Conservation (phyloP, 306 rosid genomes). For the Morella rubra region DNA sequence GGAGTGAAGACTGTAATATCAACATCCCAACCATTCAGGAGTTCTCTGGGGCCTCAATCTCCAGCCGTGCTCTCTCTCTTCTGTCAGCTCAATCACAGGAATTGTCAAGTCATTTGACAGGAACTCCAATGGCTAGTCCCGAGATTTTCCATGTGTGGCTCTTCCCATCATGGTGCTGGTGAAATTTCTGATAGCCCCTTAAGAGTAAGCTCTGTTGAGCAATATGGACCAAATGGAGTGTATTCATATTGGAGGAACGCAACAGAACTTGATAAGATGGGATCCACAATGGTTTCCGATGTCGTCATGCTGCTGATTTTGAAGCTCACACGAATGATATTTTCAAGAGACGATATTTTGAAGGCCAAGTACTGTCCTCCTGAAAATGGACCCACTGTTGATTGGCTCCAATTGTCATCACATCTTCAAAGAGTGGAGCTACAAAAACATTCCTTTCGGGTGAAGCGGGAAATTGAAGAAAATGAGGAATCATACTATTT, state of each 20-base stretch:
- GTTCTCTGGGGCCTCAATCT: conserved; percentile 34
- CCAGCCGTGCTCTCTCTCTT: conserved; percentile 84
- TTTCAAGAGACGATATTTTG: conserved; percentile 25
- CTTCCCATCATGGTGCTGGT: conserved; percentile 14
- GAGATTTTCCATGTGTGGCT: conserved; percentile 23
- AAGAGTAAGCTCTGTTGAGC: conserved; percentile 32
- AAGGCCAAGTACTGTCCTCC: conserved; percentile 32
- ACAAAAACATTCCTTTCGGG: conserved; percentile 50
- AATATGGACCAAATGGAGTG: conserved; percentile 31
- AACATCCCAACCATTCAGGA: conserved; percentile 35
- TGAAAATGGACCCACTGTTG: conserved; percentile 51
- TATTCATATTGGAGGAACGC: conserved; percentile 37
- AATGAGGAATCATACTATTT: conserved; percentile 49
- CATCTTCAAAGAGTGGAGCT: conserved; percentile 81
- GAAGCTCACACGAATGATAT: conserved; percentile 26
- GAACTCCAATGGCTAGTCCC: conserved; percentile 34
- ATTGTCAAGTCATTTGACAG: conserved; percentile 37
- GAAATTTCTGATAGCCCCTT: conserved; percentile 34
- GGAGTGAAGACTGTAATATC: conserved; percentile 14
- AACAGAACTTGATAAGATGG: conserved; percentile 33
- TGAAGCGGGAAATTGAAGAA: conserved; percentile 56
- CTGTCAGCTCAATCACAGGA: conserved; percentile 72
- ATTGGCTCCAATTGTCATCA: conserved; percentile 68
- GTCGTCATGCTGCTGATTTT: conserved; percentile 23
- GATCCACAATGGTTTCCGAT: conserved; percentile 32